Evolutionary conservation across 78 protist species (phyloP).

Genomic region (Trichosphaerium sp.): DNA sequence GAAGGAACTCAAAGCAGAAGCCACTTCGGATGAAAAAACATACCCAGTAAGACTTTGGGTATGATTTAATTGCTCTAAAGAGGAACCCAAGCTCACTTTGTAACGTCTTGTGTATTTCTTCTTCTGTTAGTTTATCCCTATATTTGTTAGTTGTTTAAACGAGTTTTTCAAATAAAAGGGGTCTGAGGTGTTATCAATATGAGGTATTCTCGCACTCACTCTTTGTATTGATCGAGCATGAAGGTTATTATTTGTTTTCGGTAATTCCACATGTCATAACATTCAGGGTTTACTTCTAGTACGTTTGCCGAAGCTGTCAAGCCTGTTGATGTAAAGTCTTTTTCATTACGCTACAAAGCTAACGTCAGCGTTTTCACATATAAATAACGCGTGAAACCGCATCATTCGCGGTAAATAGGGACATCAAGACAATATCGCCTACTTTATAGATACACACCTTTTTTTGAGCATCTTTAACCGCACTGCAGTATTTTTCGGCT

Average conservation of each 20-base stretch:
- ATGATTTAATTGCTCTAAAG: slow-evolving; percentile 27
- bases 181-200: not conserved
- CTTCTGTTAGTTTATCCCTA: not conserved
- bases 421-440: not conserved
- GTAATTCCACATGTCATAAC: slow-evolving; percentile 73
- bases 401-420: not conserved
- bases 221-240: not conserved
- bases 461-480: slow-evolving; percentile 4
- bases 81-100: slow-evolving; percentile 15
- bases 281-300: slow-evolving; percentile 72
- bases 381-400: not conserved
- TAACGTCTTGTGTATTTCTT: slow-evolving; percentile 10
- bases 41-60: slow-evolving; percentile 45
- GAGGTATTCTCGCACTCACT: not conserved
- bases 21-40: too few relatives aligned
- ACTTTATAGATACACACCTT: slow-evolving; percentile 5
- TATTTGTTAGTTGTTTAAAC: not conserved
- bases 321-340: slow-evolving; percentile 5
- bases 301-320: slow-evolving; percentile 7
- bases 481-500: not conserved
- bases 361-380: not conserved
- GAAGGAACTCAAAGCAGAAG: too few relatives aligned
- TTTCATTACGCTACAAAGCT: not conserved
- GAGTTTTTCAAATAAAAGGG: not conserved
- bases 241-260: slow-evolving; percentile 33